Evolutionary conservation across 2,329 filamentous ascomycete genomes (phyloP), one percentile per base, ranked within the genome.

Genomic region (Colletotrichum tofieldiae): DNA sequence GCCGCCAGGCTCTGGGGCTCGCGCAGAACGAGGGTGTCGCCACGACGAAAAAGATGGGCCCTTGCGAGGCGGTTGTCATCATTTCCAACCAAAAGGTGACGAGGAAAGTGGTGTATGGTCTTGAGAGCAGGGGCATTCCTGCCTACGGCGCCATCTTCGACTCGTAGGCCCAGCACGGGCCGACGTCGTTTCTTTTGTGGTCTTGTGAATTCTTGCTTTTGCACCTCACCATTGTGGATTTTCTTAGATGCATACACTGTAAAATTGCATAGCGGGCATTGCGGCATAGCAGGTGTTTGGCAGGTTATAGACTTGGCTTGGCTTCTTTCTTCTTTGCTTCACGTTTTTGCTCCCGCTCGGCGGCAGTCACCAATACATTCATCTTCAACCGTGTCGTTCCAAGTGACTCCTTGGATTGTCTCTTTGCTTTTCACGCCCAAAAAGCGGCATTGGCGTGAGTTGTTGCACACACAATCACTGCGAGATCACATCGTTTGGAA

Each of bases 61-160:
- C 84, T 11, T 82, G 91, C 1, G 92, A 94, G 84, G 93, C 92
- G 2, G 91, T 94, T 47, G 91, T 94, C 77, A 87, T 94, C 72
- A 92, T 95, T 76, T 91, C 90, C 67, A 95, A 94, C 78, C 89
- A 91, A 69, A 86, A 82, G 68, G 86, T 94, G 43, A 94, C 92
- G 23, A 87, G 86, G 77, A 89, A 89, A 82, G 86, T 94, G 1
- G 92, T 94, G 0, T 93, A 91, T 78, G 91, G 88, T 11, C 82
- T 95, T 62, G 92, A 94, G 81, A 86, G 85, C 47, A 85, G 91
- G 67, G 91, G 92, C 0, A 81, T 94, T 9, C 86, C 89, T 2
- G 92, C 92, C 11, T 94, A 88, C 81, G 93, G 93, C 8, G 91
- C 93, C 11, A 93, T 95, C 76, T 95, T 92, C 83, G 93, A 95